Evolutionary conservation across 495 filamentous ascomycete genomes (phyloP).

Genomic region (Podospora fimiseda): DNA sequence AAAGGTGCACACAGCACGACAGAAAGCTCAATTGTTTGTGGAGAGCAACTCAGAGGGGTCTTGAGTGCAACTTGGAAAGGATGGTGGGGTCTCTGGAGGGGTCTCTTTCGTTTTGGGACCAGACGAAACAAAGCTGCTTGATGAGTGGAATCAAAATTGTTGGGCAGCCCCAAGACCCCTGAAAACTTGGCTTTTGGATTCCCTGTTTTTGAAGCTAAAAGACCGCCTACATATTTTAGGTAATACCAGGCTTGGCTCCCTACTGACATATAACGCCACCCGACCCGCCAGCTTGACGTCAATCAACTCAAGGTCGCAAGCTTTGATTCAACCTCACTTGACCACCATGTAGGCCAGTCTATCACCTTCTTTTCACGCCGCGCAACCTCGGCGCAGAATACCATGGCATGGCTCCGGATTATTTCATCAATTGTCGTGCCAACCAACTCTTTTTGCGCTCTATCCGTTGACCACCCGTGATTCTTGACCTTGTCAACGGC

Average conservation of each 20-base stretch:
- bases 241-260: neutral
- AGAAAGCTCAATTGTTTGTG: neutral
- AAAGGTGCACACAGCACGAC: too few relatives aligned
- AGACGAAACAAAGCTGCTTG: too few relatives aligned
- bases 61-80: too few relatives aligned
- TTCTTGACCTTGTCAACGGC: conserved; percentile 78
- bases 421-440: conserved; percentile 80
- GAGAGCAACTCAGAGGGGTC: too few relatives aligned
- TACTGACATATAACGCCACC: neutral
- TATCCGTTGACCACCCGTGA: conserved; percentile 54
- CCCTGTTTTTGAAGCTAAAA: too few relatives aligned
- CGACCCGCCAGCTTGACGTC: neutral
- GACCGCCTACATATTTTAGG: neutral
- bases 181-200: too few relatives aligned
- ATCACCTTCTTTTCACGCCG: conserved; percentile 61
- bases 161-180: too few relatives aligned
- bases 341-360: conserved; percentile 77
- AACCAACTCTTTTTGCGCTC: conserved; percentile 68
- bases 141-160: too few relatives aligned
- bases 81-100: too few relatives aligned
- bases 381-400: conserved; percentile 91
- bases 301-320: conserved; percentile 5
- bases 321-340: conserved; percentile 38
- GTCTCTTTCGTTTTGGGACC: too few relatives aligned
- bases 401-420: conserved; percentile 82